phyloP scores from a whole-genome alignment of 768 basidiomycete species.

The Suillus ampliporus region DNA sequence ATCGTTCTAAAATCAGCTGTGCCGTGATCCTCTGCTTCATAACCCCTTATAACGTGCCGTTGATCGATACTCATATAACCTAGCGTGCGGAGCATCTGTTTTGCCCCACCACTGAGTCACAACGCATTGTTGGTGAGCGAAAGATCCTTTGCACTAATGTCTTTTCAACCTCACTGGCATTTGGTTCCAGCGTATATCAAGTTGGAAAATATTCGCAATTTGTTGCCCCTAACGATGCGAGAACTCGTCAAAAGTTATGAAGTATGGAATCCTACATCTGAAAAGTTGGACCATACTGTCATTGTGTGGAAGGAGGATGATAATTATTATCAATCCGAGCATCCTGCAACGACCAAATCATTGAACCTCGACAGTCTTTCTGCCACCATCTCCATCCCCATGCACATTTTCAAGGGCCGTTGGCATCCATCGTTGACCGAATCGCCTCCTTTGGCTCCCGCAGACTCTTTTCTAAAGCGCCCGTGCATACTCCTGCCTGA shows the following conservation, averaged over 20 bases:
- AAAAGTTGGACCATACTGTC: too few relatives aligned
- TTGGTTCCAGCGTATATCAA: neutral
- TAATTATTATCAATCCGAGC: neutral
- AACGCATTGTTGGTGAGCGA: neutral
- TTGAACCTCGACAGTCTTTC: neutral
- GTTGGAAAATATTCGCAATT: neutral
- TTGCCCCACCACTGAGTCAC: neutral
- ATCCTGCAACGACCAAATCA: neutral
- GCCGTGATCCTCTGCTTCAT: too few relatives aligned
- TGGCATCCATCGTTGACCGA: constrained; percentile 4
- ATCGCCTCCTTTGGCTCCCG: neutral
- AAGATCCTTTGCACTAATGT: neutral
- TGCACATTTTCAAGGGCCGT: neutral
- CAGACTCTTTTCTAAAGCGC: neutral
- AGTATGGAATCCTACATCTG: neutral
- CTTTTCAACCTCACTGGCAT: neutral
- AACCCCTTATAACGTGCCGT: too few relatives aligned
- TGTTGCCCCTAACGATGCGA: neutral
- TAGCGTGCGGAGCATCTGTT: neutral
- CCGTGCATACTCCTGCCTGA: neutral
- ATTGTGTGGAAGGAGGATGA: neutral
- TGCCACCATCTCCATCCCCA: neutral
- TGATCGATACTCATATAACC: too few relatives aligned
- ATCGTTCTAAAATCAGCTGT: too few relatives aligned
- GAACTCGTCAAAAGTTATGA: neutral